phyloP scores from a whole-genome alignment of 306 rosid genomes.

The Sphenostylis stenocarpa region DNA sequence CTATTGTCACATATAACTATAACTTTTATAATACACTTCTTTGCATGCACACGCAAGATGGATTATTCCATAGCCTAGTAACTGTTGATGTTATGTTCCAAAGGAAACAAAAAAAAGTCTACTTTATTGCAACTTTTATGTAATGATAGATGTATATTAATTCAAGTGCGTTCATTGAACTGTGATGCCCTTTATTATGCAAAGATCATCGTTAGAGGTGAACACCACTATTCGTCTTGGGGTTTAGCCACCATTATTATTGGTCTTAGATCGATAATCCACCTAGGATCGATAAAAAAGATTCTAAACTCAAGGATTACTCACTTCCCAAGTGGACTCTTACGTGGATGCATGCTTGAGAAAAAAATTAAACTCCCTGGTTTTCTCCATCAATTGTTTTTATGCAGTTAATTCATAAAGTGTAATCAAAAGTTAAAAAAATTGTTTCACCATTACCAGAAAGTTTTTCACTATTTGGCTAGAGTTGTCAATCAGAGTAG shows the following conservation, averaged over 20 bases:
- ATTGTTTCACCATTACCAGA: background rate
- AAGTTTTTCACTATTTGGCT: background rate
- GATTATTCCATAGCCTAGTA: background rate
- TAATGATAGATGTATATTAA: background rate
- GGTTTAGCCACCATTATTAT: constrained; percentile 24
- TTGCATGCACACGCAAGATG: constrained; percentile 9
- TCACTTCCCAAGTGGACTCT: constrained; percentile 38
- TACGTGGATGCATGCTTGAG: constrained; percentile 22
- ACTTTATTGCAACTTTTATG: background rate
- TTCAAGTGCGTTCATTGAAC: background rate
- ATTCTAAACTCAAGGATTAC: constrained; percentile 36
- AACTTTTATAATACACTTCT: background rate
- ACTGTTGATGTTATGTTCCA: background rate
- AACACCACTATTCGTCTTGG: constrained; percentile 1
- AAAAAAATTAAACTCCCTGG: background rate
- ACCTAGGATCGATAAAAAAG: constrained; percentile 49
- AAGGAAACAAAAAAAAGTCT: background rate
- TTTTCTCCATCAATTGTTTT: background rate
- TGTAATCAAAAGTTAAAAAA: background rate
- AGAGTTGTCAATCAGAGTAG: background rate
- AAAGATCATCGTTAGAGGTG: background rate
- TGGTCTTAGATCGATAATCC: constrained; percentile 28
- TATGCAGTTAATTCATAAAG: background rate
- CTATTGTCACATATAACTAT: background rate
- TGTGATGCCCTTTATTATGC: background rate